Conservation (phyloP, 306 rosid genomes). For the Dicorynia guianensis region DNA sequence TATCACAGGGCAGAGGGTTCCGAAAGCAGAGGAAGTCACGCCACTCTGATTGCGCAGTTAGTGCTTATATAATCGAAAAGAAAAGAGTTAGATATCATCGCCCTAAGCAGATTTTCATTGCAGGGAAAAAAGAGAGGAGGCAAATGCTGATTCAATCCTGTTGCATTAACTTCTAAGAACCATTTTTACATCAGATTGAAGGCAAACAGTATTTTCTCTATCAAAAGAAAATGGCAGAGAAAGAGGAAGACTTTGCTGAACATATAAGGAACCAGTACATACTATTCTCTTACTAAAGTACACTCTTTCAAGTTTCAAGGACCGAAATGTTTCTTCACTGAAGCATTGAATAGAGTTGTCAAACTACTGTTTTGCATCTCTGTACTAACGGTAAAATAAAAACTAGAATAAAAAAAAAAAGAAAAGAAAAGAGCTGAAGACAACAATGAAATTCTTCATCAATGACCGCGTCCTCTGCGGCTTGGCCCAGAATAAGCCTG, state of each 20-base stretch:
- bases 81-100: neutral
- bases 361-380: neutral
- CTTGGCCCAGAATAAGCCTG: conserved; percentile 61
- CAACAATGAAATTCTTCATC: neutral
- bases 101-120: neutral
- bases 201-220: neutral
- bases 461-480: conserved; percentile 54
- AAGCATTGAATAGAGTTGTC: neutral
- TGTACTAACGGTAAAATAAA: too few species aligned
- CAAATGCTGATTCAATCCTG: neutral
- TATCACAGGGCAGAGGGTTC: neutral
- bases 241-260: too few species aligned
- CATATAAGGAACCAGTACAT: too few species aligned
- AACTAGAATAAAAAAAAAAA: neutral
- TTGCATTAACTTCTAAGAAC: neutral
- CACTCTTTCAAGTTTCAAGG: too few species aligned
- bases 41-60: too few species aligned
- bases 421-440: neutral
- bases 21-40: neutral
- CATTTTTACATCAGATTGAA: neutral
- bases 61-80: too few species aligned
- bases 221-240: neutral
- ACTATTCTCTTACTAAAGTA: too few species aligned
- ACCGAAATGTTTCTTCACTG: too few species aligned
- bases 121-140: neutral